Evolutionary conservation across 164 flowering plant species (phyloP).

Genomic region (Annona squamosa): DNA sequence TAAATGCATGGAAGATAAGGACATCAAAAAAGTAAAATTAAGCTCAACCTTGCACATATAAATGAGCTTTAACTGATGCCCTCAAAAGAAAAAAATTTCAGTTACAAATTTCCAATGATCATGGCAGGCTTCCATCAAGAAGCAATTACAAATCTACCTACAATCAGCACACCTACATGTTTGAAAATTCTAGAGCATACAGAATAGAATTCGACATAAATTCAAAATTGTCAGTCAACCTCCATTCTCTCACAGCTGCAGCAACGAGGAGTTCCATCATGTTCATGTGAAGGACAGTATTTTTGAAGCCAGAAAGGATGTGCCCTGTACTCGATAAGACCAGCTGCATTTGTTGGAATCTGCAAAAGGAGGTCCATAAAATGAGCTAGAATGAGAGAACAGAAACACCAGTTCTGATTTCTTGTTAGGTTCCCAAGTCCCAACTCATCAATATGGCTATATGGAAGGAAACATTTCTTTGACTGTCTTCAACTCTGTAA

Average conservation of each 20-base stretch:
- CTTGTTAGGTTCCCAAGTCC: too few relatives aligned
- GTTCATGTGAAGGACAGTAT: slow-evolving; percentile 86
- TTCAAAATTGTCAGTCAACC: slow-evolving; percentile 33
- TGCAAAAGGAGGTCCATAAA: slow-evolving; percentile 20
- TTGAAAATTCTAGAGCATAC: background rate
- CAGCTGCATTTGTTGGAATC: slow-evolving; percentile 87
- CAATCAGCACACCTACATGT: background rate
- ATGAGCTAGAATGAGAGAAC: too few relatives aligned
- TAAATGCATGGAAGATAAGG: background rate
- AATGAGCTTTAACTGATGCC: background rate
- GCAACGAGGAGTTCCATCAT: slow-evolving; percentile 77
- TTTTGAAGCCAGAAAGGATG: slow-evolving; percentile 91
- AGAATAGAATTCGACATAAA: background rate
- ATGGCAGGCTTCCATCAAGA: background rate
- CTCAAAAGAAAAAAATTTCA: background rate
- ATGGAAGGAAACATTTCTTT: too few relatives aligned
- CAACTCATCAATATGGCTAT: too few relatives aligned
- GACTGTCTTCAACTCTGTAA: too few relatives aligned
- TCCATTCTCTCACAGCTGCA: slow-evolving; percentile 98
- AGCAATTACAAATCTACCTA: background rate
- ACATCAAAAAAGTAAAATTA: background rate
- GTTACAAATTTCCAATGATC: background rate
- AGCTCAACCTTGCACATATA: background rate
- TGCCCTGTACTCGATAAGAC: slow-evolving; percentile 87
- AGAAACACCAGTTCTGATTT: too few relatives aligned